A percentile compares a stretch with the other conserved stretches of the same genome.
phyloP scores from a whole-genome alignment of 306 rosid species.

The Prinsepia uniflora region DNA sequence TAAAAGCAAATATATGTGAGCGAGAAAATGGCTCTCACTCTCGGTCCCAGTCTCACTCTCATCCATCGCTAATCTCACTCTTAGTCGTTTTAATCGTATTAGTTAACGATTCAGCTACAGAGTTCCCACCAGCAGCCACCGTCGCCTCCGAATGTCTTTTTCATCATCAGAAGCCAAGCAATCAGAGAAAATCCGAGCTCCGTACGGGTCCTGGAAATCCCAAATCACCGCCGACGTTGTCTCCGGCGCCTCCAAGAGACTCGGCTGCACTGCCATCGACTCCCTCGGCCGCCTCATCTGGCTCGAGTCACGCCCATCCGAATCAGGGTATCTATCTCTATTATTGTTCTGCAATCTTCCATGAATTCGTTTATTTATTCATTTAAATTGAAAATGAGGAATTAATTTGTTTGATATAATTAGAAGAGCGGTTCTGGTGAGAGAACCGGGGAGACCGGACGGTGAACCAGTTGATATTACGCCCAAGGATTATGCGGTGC shows the following conservation, averaged over 20 bases:
- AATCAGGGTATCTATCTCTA: conserved; percentile 52
- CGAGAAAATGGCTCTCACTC: conserved; percentile 19
- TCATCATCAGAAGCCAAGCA: conserved; percentile 25
- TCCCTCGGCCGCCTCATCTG: conserved; percentile 66
- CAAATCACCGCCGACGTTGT: conserved; percentile 83
- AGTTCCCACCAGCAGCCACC: conserved; percentile 2
- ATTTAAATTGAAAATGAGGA: not conserved
- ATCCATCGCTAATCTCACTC: conserved; percentile 4
- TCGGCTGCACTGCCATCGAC: conserved; percentile 76
- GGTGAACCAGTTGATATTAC: conserved; percentile 70
- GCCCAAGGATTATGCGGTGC: conserved; percentile 76
- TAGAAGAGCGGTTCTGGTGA: conserved; percentile 82
- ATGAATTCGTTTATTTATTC: not conserved
- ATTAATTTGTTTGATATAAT: conserved; percentile 1
- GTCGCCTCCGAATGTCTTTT: conserved; percentile 38
- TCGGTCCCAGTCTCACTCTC: conserved; percentile 18
- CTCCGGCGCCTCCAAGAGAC: conserved; percentile 73
- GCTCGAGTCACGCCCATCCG: conserved; percentile 86
- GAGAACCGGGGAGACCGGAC: conserved; percentile 55
- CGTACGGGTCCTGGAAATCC: conserved; percentile 92
- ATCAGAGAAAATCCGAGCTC: conserved; percentile 40
- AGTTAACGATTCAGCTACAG: conserved; percentile 3
- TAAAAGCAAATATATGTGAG: not conserved
- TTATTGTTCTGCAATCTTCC: not conserved
- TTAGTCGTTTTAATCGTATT: not conserved